Percentiles rank a stretch among this genome's conserved stretches.
These are phyloP conservation scores for Salvia splendens DNA, from an alignment of 257 asterid genomes.

Conservation along the genomic window DNA sequence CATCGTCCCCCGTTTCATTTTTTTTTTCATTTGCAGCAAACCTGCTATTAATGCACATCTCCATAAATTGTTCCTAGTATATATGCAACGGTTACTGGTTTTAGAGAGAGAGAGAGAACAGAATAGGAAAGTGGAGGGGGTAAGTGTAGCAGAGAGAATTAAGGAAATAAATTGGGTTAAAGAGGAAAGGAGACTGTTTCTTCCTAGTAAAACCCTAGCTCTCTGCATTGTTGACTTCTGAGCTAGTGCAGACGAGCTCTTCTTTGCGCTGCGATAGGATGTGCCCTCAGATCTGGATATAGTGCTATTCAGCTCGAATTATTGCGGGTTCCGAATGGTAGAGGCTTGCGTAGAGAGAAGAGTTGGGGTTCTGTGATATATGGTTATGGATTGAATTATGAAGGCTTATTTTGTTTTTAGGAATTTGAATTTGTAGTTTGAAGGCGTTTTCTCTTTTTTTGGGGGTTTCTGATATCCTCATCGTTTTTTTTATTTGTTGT, in stretches of 20 bases:
- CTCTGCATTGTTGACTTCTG: conserved; percentile 38
- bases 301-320: conserved; percentile 17
- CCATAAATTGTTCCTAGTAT: conserved; percentile 17
- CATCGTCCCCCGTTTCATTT: conserved; percentile 17
- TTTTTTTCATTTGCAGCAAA: background rate
- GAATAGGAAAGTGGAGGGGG: conserved; percentile 25
- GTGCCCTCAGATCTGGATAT: conserved; percentile 46
- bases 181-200: conserved; percentile 23
- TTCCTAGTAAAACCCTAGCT: conserved; percentile 47
- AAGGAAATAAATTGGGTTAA: conserved; percentile 18
- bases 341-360: conserved; percentile 9
- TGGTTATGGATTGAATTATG: conserved; percentile 27
- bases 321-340: conserved; percentile 30
- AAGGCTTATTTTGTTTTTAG: conserved; percentile 20
- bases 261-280: conserved; percentile 23
- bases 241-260: conserved; percentile 20
- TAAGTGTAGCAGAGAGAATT: conserved; percentile 20
- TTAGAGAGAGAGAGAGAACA: conserved; percentile 27
- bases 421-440: conserved; percentile 22
- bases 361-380: conserved; percentile 16
- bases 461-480: background rate
- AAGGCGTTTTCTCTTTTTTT: background rate
- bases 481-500: background rate
- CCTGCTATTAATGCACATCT: conserved; percentile 9
- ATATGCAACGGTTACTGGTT: conserved; percentile 29